Percentiles rank a stretch among this genome's conserved stretches.
Conservation (phyloP, 2,329 filamentous ascomycete species). For the Colletotrichum costaricense region DNA sequence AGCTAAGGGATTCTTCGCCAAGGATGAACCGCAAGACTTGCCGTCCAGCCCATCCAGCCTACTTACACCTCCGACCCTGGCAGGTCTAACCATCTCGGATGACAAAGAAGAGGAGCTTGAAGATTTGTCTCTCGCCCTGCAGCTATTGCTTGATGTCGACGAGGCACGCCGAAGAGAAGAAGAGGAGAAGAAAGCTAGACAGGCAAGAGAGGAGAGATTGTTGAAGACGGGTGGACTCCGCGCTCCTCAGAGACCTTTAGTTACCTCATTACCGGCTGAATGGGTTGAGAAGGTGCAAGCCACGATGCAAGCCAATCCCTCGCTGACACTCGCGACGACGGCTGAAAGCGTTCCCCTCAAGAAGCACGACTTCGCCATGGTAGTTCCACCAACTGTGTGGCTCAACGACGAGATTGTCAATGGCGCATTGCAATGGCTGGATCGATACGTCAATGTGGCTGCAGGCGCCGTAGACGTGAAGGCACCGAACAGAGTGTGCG, state of each 20-base stretch:
- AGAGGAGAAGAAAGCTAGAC: slow-evolving; percentile 21
- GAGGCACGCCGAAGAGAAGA: slow-evolving; percentile 29
- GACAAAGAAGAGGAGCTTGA: slow-evolving; percentile 35
- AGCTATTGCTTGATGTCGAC: slow-evolving; percentile 27
- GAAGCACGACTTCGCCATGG: slow-evolving; percentile 71
- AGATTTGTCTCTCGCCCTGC: slow-evolving; percentile 31
- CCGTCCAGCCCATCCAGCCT: slow-evolving; percentile 7
- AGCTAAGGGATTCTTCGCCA: slow-evolving; percentile 8
- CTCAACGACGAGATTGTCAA: slow-evolving; percentile 84
- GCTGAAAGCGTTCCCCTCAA: slow-evolving; percentile 39
- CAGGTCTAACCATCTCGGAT: slow-evolving; percentile 29
- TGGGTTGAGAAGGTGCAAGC: slow-evolving; percentile 21
- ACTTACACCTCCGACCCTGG: slow-evolving; percentile 5
- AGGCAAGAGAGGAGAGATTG: slow-evolving; percentile 13
- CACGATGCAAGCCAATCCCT: slow-evolving; percentile 1
- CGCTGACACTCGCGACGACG: slow-evolving; percentile 23
- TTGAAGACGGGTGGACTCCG: slow-evolving; percentile 34
- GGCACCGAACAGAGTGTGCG: slow-evolving; percentile 64
- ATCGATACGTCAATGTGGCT: slow-evolving; percentile 66
- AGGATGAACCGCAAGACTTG: background rate
- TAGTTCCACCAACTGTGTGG: slow-evolving; percentile 70
- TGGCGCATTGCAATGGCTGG: slow-evolving; percentile 70
- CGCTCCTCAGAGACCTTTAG: slow-evolving; percentile 15
- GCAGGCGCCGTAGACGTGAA: slow-evolving; percentile 59
- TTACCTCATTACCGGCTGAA: slow-evolving; percentile 17